Evolutionary conservation across 2,329 filamentous ascomycete genomes (phyloP).

Genomic region (Botrytis sinoallii): DNA sequence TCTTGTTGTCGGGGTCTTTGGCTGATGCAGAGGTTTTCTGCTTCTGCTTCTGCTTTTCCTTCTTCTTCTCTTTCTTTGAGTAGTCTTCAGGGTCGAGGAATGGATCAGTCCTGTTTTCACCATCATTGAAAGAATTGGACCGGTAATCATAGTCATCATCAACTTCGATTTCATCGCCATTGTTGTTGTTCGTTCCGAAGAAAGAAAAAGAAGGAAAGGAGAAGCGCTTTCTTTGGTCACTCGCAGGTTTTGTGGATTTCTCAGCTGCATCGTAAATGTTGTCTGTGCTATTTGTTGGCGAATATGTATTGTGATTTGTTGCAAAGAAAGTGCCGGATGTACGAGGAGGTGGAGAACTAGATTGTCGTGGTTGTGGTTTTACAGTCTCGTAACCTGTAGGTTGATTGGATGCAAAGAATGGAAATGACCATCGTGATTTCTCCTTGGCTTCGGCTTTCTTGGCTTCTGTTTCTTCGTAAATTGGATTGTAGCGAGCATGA

Average conservation of each 20-base stretch:
- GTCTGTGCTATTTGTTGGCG: background rate
- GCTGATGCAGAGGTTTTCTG: background rate
- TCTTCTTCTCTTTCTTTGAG: background rate
- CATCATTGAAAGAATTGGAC: background rate
- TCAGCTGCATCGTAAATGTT: background rate
- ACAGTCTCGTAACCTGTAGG: background rate
- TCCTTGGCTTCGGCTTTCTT: background rate
- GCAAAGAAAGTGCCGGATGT: slow-evolving; percentile 1
- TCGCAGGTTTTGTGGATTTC: background rate
- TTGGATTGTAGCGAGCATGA: slow-evolving; percentile 13
- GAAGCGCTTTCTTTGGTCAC: background rate
- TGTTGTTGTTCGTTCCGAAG: background rate
- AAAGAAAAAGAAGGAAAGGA: background rate
- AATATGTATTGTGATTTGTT: slow-evolving; percentile 2
- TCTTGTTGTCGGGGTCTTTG: background rate
- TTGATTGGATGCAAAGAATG: background rate
- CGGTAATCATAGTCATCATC: background rate
- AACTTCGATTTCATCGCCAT: background rate
- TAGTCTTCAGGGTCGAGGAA: background rate
- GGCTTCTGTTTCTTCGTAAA: background rate
- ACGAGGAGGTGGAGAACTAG: background rate
- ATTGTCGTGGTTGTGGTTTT: background rate
- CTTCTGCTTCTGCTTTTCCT: background rate
- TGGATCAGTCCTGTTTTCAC: background rate
- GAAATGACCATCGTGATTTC: background rate